Evolutionary conservation across 257 asterid species (phyloP), one percentile per base, ranked within the genome.

Genomic region (Gentiana macrophylla): DNA sequence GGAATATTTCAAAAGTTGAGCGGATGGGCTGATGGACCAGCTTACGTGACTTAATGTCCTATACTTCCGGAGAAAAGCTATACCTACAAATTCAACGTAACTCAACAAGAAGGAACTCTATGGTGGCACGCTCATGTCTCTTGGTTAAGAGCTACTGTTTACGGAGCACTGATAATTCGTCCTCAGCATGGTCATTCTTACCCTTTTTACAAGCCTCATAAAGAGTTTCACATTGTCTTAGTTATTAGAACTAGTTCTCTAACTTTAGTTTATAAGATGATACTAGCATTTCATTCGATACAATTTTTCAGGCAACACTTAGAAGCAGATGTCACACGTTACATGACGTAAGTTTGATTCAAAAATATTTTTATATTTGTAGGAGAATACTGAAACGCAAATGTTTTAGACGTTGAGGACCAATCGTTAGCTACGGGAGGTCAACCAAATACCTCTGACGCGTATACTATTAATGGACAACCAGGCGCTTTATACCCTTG

Each of bases 101-200:
- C 77, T 61, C 61, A 82, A 24, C 91, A 79, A 49, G 86, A 79
- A n/a, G 91, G 92, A 3, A 82, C 86, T 4, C 56, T 82, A 52
- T 82, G 86, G 87, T 82, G 91, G 91, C 86, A 82, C 60, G 90
- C 90, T 46, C 90, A 82, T 49, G 76, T 83, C 63, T 68, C 66
- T 63, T 79, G 83, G 86, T 86, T 81, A 4, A 71, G 89, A 57
- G 86, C 86, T 52, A 81, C 89, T 0, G 73, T 15, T 15, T 15
- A 15, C 24, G 24, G 24, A 15, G 24, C 24, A 15, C 24, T 15
- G 24, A 15, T 15, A 15, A 15, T 15, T 15, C 24, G 24, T 15
- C 24, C 24, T 15, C 24, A 15, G 24, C 24, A 15, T 15, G 24
- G 24, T 15, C 24, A 15, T 15, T 15, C 24, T 15, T 15, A 15